Conservation (phyloP, 2,329 filamentous ascomycete genomes). For the Phyllosticta paracitricarpa region DNA sequence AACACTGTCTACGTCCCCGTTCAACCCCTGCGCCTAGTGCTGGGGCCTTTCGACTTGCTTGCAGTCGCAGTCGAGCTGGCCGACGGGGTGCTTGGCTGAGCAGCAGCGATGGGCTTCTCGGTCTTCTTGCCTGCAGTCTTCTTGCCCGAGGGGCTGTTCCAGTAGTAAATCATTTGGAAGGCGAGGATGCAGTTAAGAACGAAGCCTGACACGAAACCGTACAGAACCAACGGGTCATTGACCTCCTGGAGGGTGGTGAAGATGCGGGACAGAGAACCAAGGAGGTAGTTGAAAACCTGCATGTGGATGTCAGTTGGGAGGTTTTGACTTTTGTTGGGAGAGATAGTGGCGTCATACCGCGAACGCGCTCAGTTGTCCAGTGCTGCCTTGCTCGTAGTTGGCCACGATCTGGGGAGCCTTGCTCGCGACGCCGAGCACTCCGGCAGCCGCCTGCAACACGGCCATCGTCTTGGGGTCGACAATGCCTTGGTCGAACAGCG, state of each 20-base stretch:
- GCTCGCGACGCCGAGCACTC: conserved; percentile 71
- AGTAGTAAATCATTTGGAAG: conserved; percentile 90
- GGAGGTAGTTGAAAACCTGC: conserved; percentile 96
- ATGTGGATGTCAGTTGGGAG: neutral
- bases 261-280: conserved; percentile 84
- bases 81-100: conserved; percentile 20
- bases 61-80: conserved; percentile 31
- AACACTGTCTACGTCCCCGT: neutral
- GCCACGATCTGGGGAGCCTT: conserved; percentile 90
- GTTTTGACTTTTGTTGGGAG: neutral
- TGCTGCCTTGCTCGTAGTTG: conserved; percentile 75
- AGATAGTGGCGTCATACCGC: conserved; percentile 53
- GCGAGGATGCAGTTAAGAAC: conserved; percentile 80
- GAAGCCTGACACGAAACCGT: conserved; percentile 87
- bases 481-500: conserved; percentile 58
- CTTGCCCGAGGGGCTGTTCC: conserved; percentile 54
- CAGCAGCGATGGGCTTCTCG: conserved; percentile 23
- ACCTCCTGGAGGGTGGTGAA: conserved; percentile 98
- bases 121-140: conserved; percentile 17
- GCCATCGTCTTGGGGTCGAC: conserved; percentile 58
- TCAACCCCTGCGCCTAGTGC: conserved; percentile 46
- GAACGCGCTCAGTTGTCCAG: conserved; percentile 92
- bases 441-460: conserved; percentile 75
- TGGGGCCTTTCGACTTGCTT: conserved; percentile 40
- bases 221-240: conserved; percentile 90